Conservation (phyloP, 352 stramenopile genomes). For the Phytophthora citricola region DNA sequence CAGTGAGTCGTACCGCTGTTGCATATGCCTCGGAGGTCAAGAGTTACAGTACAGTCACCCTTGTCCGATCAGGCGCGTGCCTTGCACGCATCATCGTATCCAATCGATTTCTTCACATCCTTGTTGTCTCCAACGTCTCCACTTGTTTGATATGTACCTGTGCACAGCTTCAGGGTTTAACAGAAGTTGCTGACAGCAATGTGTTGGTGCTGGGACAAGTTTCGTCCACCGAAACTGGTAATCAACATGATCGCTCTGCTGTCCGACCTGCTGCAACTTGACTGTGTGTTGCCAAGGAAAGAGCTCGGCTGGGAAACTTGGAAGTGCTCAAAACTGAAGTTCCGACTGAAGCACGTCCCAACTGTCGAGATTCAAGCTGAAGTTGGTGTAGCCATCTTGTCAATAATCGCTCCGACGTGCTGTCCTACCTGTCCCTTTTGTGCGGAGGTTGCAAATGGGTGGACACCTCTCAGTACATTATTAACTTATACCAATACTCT, state of each 20-base stretch:
- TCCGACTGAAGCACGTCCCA: constrained; percentile 4
- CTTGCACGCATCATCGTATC: neutral
- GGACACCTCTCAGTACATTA: constrained; percentile 6
- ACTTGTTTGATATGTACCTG: neutral
- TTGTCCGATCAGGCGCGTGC: constrained; percentile 2
- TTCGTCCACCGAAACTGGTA: constrained; percentile 16
- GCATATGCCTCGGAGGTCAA: neutral
- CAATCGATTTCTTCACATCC: constrained; percentile 1
- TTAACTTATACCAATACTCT: neutral
- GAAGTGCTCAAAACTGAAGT: neutral
- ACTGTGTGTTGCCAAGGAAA: no score
- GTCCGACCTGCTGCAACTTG: constrained; percentile 8
- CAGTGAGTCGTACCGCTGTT: neutral
- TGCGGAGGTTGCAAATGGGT: constrained; percentile 16
- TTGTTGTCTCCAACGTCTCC: neutral
- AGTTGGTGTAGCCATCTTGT: constrained; percentile 9
- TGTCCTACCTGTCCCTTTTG: constrained; percentile 21
- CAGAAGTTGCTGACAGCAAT: no score
- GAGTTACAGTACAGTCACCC: neutral
- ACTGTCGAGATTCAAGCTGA: constrained; percentile 25
- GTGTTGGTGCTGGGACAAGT: neutral
- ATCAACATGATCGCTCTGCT: constrained; percentile 7
- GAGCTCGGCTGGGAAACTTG: no score
- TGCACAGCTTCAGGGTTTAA: no score
- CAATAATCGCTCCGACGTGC: constrained; percentile 3